Evolutionary conservation across 257 asterid genomes (phyloP).

Genomic region (Solanum sitiens): DNA sequence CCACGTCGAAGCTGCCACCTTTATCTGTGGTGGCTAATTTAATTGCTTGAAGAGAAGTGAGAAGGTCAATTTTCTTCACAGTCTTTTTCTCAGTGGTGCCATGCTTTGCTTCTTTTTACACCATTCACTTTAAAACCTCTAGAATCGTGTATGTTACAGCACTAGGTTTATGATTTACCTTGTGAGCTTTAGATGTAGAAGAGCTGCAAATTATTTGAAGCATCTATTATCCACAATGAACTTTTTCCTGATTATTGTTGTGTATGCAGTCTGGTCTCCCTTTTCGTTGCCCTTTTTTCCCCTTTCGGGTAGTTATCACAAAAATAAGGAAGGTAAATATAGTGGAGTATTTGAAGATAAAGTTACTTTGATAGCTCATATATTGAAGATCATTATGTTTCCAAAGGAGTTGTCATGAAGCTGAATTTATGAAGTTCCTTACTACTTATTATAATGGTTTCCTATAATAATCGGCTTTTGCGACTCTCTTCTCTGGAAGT

Average conservation of each 20-base stretch:
- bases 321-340: background rate
- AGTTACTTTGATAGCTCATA: background rate
- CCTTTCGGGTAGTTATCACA: background rate
- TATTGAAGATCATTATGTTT: background rate
- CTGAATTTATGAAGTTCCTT: background rate
- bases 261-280: background rate
- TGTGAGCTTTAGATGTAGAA: background rate
- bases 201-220: background rate
- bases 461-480: background rate
- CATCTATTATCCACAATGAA: background rate
- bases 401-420: background rate
- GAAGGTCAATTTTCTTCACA: background rate
- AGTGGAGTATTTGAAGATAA: background rate
- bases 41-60: background rate
- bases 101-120: background rate
- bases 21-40: background rate
- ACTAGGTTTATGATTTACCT: background rate
- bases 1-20: background rate
- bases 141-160: background rate
- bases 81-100: background rate
- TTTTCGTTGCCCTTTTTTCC: background rate
- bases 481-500: background rate
- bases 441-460: background rate
- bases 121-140: background rate
- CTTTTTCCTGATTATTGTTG: background rate